phyloP scores from a whole-genome alignment of 176 grass and related monocot genomes.

The barley (Hordeum vulgare) region MorexV3_pseudomolecules_assembly NC_058519.1:663742549-663743048 shows the following conservation, averaged over 20 bases:
- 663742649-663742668: neutral
- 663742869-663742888: neutral
- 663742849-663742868: neutral
- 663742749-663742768: neutral
- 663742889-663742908: neutral
- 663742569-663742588: conserved; percentile 75
- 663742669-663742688: neutral
- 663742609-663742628: conserved; percentile 46
- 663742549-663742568: conserved; percentile 81
- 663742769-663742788: neutral
- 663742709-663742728: neutral
- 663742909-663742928: neutral
- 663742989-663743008: no score
- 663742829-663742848: neutral
- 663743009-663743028: no score
- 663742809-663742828: neutral
- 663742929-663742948: neutral
- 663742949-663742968: neutral
- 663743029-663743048: no score
- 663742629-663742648: neutral
- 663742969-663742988: neutral
- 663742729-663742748: neutral
- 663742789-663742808: neutral
- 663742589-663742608: conserved; percentile 96
- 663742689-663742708: neutral